Evolutionary conservation across 164 flowering plant genomes (phyloP).

Genomic region (Santalum album): DNA sequence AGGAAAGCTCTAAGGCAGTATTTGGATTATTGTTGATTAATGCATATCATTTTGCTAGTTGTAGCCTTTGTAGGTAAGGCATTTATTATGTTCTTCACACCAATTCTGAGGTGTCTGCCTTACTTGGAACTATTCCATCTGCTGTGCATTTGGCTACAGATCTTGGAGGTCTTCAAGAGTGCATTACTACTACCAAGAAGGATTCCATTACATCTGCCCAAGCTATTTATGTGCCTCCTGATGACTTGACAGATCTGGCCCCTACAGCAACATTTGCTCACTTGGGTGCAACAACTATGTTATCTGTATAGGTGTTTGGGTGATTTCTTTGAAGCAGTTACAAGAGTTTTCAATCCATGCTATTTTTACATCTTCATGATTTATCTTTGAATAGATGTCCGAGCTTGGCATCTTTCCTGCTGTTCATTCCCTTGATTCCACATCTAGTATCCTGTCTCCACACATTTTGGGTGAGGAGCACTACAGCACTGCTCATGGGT

Average conservation of each 20-base stretch:
- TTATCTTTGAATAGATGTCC: conserved; percentile 54
- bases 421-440: conserved; percentile 91
- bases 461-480: conserved; percentile 87
- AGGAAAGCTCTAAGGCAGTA: no score
- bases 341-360: not conserved
- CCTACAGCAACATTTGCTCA: conserved; percentile 99
- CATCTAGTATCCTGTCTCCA: conserved; percentile 96
- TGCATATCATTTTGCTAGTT: no score
- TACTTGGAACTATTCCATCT: conserved; percentile 99
- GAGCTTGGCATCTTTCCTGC: conserved; percentile 99
- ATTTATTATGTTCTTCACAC: conserved; percentile 44
- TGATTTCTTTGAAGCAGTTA: no score
- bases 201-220: conserved; percentile 96
- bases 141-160: conserved; percentile 97
- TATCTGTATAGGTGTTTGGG: conserved; percentile 68
- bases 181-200: conserved; percentile 93
- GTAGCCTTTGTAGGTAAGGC: not conserved
- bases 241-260: conserved; percentile 98
- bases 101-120: conserved; percentile 94
- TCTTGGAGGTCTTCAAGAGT: conserved; percentile 94
- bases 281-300: conserved; percentile 97
- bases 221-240: conserved; percentile 97
- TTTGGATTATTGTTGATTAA: no score
- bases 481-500: conserved; percentile 94
- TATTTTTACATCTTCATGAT: not conserved